Evolutionary conservation across 768 basidiomycete genomes (phyloP).

Genomic region (Kwoniella bestiolae): DNA sequence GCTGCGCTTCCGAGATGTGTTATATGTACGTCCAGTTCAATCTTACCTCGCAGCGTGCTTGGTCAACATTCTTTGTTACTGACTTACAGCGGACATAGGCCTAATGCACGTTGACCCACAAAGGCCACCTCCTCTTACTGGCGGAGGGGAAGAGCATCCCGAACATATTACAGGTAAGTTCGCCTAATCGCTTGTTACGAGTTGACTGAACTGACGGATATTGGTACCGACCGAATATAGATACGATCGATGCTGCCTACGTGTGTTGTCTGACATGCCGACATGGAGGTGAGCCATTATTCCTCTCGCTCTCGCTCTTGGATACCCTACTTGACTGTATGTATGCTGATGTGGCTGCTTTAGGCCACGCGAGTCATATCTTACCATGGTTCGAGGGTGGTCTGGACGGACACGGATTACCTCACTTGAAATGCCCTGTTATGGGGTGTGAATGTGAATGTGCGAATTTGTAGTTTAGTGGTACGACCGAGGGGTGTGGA

Average conservation of each 20-base stretch:
- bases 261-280: slow-evolving; percentile 51
- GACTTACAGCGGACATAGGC: too few relatives aligned
- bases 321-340: background rate
- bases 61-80: too few relatives aligned
- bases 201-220: too few relatives aligned
- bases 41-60: too few relatives aligned
- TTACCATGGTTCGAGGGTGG: slow-evolving; percentile 56
- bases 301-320: background rate
- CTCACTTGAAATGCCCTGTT: slow-evolving; percentile 50
- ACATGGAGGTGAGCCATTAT: slow-evolving; percentile 40
- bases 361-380: slow-evolving; percentile 53
- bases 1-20: slow-evolving; percentile 46
- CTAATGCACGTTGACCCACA: slow-evolving; percentile 32
- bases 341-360: background rate
- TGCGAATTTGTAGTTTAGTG: slow-evolving; percentile 33
- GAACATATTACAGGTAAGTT: slow-evolving; percentile 23
- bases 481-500: too few relatives aligned
- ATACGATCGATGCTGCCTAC: slow-evolving; percentile 49
- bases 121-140: slow-evolving; percentile 2
- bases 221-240: slow-evolving; percentile 10
- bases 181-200: background rate
- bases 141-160: slow-evolving; percentile 8
- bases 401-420: slow-evolving; percentile 36
- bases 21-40: slow-evolving; percentile 36
- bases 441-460: slow-evolving; percentile 52